phyloP scores from a whole-genome alignment of 345 rosid species.

The Tarenaya hassleriana region DNA sequence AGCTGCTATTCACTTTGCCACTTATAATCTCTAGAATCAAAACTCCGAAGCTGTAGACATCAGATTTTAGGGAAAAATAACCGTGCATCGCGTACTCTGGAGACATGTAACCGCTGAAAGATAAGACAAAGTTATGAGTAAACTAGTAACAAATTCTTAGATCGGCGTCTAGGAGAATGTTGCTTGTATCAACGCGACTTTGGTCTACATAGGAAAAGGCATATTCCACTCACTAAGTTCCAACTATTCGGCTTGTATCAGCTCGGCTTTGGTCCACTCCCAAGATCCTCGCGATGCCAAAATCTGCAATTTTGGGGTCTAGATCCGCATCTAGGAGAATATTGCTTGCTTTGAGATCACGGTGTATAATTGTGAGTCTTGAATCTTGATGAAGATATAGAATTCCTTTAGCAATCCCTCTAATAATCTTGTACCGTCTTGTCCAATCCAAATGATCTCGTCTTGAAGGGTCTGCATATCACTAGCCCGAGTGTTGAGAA shows the following conservation, averaged over 20 bases:
- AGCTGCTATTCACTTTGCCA: slow-evolving; percentile 25
- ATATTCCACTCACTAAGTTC: too few species aligned
- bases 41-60: slow-evolving; percentile 33
- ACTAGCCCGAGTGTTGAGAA: not conserved
- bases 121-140: not conserved
- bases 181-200: too few species aligned
- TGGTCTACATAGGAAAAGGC: too few species aligned
- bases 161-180: too few species aligned
- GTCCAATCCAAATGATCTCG: not conserved
- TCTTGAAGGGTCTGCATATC: not conserved
- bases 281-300: not conserved
- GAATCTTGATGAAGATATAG: slow-evolving; percentile 6
- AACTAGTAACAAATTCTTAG: too few species aligned
- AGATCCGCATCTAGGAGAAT: slow-evolving; percentile 20
- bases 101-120: slow-evolving; percentile 37
- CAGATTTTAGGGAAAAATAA: slow-evolving; percentile 29
- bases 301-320: not conserved
- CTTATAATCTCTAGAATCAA: slow-evolving; percentile 30
- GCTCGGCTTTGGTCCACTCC: not conserved
- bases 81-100: slow-evolving; percentile 37
- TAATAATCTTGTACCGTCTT: too few species aligned
- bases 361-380: slow-evolving; percentile 16
- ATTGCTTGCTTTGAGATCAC: slow-evolving; percentile 23
- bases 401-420: not conserved
- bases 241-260: too few species aligned